phyloP scores from a whole-genome alignment of 148 eudicot genomes.

The Silene uniflora region DNA sequence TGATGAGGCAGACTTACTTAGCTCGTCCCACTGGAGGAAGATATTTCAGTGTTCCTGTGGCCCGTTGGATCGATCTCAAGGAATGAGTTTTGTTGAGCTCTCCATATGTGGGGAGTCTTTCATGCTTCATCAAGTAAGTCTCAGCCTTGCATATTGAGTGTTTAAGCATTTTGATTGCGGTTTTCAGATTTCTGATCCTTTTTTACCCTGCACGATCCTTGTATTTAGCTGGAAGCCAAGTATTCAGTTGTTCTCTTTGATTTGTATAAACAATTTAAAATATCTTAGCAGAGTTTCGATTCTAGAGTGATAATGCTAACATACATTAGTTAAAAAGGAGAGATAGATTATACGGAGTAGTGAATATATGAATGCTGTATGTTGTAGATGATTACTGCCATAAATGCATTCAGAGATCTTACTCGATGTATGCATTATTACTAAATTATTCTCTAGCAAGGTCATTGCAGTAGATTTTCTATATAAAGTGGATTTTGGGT shows the following conservation, averaged over 20 bases:
- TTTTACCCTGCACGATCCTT: neutral
- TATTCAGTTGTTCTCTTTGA: neutral
- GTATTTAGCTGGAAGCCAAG: neutral
- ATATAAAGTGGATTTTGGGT: neutral
- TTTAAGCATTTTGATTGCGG: neutral
- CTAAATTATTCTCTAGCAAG: too few relatives aligned
- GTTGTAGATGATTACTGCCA: neutral
- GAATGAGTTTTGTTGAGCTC: conserved; percentile 55
- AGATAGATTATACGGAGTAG: neutral
- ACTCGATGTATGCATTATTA: neutral
- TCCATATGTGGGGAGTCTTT: conserved; percentile 93
- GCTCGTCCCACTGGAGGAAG: conserved; percentile 82
- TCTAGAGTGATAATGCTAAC: neutral
- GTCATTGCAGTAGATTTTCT: neutral
- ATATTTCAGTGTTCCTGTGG: conserved; percentile 79
- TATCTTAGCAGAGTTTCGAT: neutral
- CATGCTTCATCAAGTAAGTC: conserved; percentile 96
- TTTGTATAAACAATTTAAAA: neutral
- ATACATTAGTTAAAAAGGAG: neutral
- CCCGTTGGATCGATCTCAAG: conserved; percentile 54
- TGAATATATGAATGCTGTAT: neutral
- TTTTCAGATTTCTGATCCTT: neutral
- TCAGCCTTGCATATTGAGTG: neutral
- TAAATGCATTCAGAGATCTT: neutral
- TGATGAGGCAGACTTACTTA: conserved; percentile 65